Conservation (phyloP, 306 rosid species). For the Herpetospermum pedunculosum region DNA sequence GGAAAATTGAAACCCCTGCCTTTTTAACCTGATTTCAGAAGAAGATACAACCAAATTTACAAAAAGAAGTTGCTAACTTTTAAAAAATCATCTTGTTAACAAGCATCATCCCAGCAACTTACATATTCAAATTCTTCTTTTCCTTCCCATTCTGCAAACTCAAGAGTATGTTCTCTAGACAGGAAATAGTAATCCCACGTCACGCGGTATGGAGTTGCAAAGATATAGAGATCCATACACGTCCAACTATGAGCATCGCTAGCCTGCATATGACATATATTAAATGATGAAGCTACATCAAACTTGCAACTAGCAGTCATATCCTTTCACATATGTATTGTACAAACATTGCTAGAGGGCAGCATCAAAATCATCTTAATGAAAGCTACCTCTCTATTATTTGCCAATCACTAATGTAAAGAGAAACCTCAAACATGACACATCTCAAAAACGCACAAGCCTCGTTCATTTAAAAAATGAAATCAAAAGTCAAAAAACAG, state of each 20-base stretch:
- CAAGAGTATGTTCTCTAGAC: constrained; percentile 87
- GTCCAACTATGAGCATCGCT: constrained; percentile 85
- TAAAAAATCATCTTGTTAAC: neutral
- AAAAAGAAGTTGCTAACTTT: neutral
- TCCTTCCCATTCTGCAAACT: constrained; percentile 71
- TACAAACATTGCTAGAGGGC: neutral
- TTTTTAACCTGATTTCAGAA: constrained; percentile 52
- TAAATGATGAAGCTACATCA: neutral
- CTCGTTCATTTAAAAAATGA: neutral
- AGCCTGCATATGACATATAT: constrained; percentile 36
- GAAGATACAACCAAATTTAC: constrained; percentile 13
- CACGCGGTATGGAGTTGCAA: constrained; percentile 90
- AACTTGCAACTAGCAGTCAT: neutral
- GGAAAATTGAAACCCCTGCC: constrained; percentile 79
- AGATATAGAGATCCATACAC: constrained; percentile 80
- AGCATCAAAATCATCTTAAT: neutral
- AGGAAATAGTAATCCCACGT: constrained; percentile 93
- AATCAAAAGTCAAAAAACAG: neutral
- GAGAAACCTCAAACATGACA: neutral
- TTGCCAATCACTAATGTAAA: neutral
- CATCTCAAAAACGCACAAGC: neutral
- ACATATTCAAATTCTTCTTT: constrained; percentile 81
- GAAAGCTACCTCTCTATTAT: neutral
- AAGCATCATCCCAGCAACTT: constrained; percentile 24
- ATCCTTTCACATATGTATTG: neutral